Evolutionary conservation across 2,329 filamentous ascomycete species (phyloP), one percentile per base, ranked within the genome.

Genomic region (Grosmannia clavigera): DNA sequence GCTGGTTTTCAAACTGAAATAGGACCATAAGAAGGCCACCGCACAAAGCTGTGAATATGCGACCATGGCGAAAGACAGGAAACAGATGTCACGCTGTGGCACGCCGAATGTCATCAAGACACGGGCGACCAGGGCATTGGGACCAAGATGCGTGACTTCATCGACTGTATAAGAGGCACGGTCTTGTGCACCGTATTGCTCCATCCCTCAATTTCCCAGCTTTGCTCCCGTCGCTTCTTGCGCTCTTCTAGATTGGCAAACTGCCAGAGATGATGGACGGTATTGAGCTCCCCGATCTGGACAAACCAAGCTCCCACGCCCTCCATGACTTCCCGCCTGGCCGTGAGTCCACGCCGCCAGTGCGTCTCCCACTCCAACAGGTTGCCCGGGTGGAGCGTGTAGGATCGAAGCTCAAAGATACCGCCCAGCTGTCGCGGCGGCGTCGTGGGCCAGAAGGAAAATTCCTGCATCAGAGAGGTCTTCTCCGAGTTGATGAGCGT

Each of bases 261-360:
- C 71, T 99, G 94, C 94, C 94, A 99, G 27, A 99, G 81, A 72
- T 97, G 92, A 73, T 99, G 92, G 40, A 99, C 94, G 0, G 91
- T 96, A 77, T 99, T 99, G 64, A 99, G 80, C 59, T 96, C 92
- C 63, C 94, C 94, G 68, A 99, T 92, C 76, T 99, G 94, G 50
- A 96, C 92, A 69, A 99, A 99, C 94, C 94, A 99, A 7, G 94
- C 94, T 38, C 92, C 92, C 0, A 96, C 92, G 16, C 94, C 94
- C 74, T 99, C 94, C 94, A 99, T 99, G 60, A 97, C 92, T 74
- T 97, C 91, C 57, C 91, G 84, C 58, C 94, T 84, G 2, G 94
- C 94, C 74, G 89, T 88, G 59, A 99, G 81, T 31, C 94, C 94
- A 65, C 90, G 85, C 63, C 95, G 83, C 94, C 94, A 99, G 75